Percentiles rank a stretch among this genome's conserved stretches.
These are phyloP conservation scores for Crithidia expoeki DNA, from an alignment of 208 protist species.

Conservation along the genomic window DNA sequence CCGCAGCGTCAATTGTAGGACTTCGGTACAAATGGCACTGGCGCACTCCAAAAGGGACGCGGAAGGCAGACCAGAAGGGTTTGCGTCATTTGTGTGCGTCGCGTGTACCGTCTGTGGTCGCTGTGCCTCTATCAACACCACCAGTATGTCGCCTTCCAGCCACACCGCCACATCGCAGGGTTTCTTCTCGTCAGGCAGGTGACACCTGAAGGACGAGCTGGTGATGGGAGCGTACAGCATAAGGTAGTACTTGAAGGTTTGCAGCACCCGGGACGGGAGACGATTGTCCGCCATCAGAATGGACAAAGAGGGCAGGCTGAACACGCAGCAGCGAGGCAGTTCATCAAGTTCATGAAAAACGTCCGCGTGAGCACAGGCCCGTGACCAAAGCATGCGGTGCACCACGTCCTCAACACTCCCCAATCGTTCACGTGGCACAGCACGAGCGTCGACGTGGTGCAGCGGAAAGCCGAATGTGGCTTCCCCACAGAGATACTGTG, in stretches of 20 bases:
- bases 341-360: not conserved
- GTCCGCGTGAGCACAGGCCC: not conserved
- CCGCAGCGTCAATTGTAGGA: conserved; percentile 6
- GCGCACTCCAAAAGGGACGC: conserved; percentile 25
- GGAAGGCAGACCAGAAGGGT: not conserved
- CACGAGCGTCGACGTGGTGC: conserved; percentile 15
- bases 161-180: conserved; percentile 29
- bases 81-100: no score
- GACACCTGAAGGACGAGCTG: conserved; percentile 25
- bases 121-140: conserved; percentile 18
- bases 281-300: conserved; percentile 21
- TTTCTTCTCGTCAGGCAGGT: conserved; percentile 17
- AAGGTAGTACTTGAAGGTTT: conserved; percentile 26
- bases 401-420: conserved; percentile 25
- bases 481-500: conserved; percentile 20
- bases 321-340: conserved; percentile 13
- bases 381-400: conserved; percentile 17
- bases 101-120: not conserved
- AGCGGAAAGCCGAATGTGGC: conserved; percentile 26
- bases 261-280: conserved; percentile 13
- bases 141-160: conserved; percentile 16
- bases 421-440: conserved; percentile 8
- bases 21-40: conserved; percentile 7
- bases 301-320: conserved; percentile 19
- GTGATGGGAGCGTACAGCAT: conserved; percentile 28